Evolutionary conservation across 306 rosid species (phyloP), one percentile per base, ranked within the genome.

Genomic region (Trifolium fragiferum): DNA sequence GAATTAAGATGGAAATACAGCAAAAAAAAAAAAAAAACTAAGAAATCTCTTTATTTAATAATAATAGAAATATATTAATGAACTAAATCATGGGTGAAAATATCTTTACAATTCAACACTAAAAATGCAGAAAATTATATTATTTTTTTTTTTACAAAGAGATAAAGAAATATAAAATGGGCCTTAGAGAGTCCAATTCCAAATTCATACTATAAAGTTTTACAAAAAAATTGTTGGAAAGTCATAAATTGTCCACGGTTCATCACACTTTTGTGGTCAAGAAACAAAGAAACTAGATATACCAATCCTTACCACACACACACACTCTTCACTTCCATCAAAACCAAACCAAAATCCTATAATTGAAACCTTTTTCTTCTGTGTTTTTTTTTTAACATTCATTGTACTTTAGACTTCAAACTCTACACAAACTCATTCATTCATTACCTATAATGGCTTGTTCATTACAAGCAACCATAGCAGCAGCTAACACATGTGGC

Each of bases 391-490:
- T 19, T 53, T 61, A 18, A 84, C 25, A 43, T 66, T 20, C 16
- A 21, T 71, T 68, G 77, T 77, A 32, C 12, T 50, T 57, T 49
- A 60, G 14, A 70, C 21, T 44, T 77, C n/a, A 59, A 76, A 66
- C 59, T 49, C 47, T 41, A 41, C 14, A 41, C 47, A 41, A 10
- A 41, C 30, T 43, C 64, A 16, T 18, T 37, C 60, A 40, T 38
- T 46, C 61, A 21, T 70, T 53, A 14, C 19, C 16, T 13, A 62
- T 51, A 23, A 88, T 89, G 98, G 92, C 87, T 54, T 80, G 77
- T 80, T 80, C 93, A 46, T 88, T 91, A 19, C 97, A 87, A 74
- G 89, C 96, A 61, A 79, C 86, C 68, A 33, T 90, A 50, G 86
- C 90, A 50, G 87, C 90, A n/a, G 85, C 93, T 43, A 89, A 84